Conservation (phyloP, 768 basidiomycete species). For the Leccinum boreale region DNA sequence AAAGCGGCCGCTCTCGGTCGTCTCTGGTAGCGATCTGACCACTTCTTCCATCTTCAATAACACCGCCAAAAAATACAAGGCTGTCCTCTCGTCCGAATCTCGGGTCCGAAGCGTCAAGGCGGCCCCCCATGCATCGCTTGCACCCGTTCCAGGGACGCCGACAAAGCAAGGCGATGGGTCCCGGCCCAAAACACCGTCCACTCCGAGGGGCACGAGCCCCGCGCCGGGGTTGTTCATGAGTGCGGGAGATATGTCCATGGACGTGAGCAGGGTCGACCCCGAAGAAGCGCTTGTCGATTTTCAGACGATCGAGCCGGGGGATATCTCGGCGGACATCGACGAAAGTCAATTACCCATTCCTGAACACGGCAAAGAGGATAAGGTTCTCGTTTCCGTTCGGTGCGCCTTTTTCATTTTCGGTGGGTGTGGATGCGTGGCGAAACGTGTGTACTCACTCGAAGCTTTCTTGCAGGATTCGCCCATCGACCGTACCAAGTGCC, state of each 20-base stretch:
- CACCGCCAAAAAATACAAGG: constrained; percentile 67
- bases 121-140: constrained; percentile 26
- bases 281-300: constrained; percentile 78
- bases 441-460: constrained; percentile 1
- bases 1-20: constrained; percentile 44
- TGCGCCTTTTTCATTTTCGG: constrained; percentile 27
- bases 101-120: constrained; percentile 32
- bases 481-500: constrained; percentile 46
- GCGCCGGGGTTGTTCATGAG: constrained; percentile 36
- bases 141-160: constrained; percentile 54
- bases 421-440: neutral
- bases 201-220: constrained; percentile 52
- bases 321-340: constrained; percentile 69
- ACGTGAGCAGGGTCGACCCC: constrained; percentile 67
- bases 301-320: constrained; percentile 64
- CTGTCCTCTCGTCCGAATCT: constrained; percentile 50
- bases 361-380: constrained; percentile 72
- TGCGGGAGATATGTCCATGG: constrained; percentile 60
- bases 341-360: constrained; percentile 43
- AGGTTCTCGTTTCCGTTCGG: constrained; percentile 85
- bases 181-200: constrained; percentile 53
- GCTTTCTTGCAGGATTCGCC: constrained; percentile 53
- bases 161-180: constrained; percentile 39
- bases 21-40: constrained; percentile 32
- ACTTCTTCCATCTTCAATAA: constrained; percentile 34